phyloP scores from a whole-genome alignment of 371 early-diverging fungal genomes.

The Funneliformis caledonium region DNA sequence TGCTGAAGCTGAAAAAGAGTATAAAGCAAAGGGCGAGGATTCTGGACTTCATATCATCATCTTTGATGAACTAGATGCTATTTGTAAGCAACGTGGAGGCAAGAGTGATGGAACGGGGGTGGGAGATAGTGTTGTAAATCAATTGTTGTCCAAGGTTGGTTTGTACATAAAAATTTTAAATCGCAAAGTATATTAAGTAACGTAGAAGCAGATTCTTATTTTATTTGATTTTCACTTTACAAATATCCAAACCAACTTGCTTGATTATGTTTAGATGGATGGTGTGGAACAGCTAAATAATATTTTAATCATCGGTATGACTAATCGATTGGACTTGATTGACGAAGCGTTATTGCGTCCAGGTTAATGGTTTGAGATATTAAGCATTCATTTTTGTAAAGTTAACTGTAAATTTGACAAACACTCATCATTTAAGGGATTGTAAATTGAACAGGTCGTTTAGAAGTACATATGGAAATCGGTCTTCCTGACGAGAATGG shows the following conservation, averaged over 20 bases:
- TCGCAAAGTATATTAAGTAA: no score
- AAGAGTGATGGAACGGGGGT: conserved; percentile 95
- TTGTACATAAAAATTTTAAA: conserved; percentile 39
- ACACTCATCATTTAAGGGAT: background rate
- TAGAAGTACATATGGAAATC: conserved; percentile 98
- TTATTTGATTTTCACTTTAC: no score
- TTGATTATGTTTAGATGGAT: conserved; percentile 78
- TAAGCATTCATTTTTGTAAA: no score
- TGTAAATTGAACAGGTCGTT: conserved; percentile 61
- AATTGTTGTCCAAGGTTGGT: conserved; percentile 90
- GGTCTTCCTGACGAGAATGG: conserved; percentile 93
- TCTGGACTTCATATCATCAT: conserved; percentile 98
- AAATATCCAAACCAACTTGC: no score
- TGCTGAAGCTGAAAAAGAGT: conserved; percentile 96
- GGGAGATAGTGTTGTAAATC: conserved; percentile 99
- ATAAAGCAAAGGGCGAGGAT: conserved; percentile 94
- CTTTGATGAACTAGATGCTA: conserved; percentile 99
- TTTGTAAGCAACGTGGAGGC: conserved; percentile 98
- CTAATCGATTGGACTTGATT: conserved; percentile 98
- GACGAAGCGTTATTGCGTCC: conserved; percentile 98
- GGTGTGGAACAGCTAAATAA: conserved; percentile 98
- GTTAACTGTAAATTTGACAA: no score
- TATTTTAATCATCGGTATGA: conserved; percentile 98
- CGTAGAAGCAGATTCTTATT: no score
- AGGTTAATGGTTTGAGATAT: conserved; percentile 49